Percentiles rank a stretch among this genome's conserved stretches.
Evolutionary conservation across 208 protist species (phyloP).

Genomic region (Naegleria gruberi): DNA sequence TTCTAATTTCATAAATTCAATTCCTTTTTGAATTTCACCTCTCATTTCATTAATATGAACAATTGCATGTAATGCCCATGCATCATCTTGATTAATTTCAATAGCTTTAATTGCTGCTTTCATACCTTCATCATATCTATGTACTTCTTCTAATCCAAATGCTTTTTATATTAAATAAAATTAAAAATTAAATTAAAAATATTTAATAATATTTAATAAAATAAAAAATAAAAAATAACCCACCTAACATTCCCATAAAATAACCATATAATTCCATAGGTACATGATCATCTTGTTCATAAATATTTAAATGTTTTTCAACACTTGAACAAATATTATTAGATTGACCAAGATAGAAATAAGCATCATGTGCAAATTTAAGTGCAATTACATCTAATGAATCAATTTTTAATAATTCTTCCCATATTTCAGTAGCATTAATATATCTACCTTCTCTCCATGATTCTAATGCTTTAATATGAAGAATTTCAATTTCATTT

Average conservation of each 20-base stretch:
- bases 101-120: not conserved
- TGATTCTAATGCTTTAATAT: not conserved
- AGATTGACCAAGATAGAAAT: slow-evolving; percentile 4
- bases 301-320: not conserved
- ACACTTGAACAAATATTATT: not conserved
- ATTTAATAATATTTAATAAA: not conserved
- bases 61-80: not conserved
- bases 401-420: not conserved
- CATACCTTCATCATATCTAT: not conserved
- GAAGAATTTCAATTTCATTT: not conserved
- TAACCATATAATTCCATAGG: slow-evolving; percentile 1
- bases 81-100: slow-evolving; percentile 6
- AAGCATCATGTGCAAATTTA: slow-evolving; percentile 8
- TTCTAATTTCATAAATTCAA: not conserved
- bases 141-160: not conserved
- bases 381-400: not conserved
- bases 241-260: not conserved
- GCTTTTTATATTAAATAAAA: not conserved
- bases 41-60: slow-evolving; percentile 10
- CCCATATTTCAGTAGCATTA: not conserved
- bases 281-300: not conserved
- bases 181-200: not conserved
- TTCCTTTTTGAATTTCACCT: not conserved
- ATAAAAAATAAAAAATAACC: not conserved
- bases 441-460: not conserved